Evolutionary conservation across 169 alveolate species (phyloP), one percentile per base, ranked within the genome.

Genomic region (Theileria orientalis): DNA sequence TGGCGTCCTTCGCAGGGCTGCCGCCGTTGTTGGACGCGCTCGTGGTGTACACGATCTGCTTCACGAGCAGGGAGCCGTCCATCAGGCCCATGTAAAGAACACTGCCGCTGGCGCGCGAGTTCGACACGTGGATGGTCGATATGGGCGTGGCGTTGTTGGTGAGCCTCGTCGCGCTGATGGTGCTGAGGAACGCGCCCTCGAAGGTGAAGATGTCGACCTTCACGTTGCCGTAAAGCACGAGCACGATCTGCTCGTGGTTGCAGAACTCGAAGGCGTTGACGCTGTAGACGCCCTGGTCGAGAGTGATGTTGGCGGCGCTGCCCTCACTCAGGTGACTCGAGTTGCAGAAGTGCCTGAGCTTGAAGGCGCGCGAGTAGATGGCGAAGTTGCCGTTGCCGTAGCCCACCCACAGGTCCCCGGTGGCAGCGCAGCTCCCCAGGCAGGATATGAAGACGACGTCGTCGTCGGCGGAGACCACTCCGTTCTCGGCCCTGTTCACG

Each of bases 331-430:
- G 19, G 27, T 3, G 42, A 6, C 13, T 49, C 11, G 87, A 59
- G 29, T 57, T 72, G 25, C 59, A 61, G 33, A 13, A 68, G 57
- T 79, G 54, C 72, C 76, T 68, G 21, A 23, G 74, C 8, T 78
- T 78, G 14, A 74, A 52, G 25, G 64, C 51, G 16, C 60, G 40
- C 21, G 60, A 71, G 66, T 68, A 70, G n/a, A 79, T 74, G 13
- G 87, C 87, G 41, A 79, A 79, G 52, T 85, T 41, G 33, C 77
- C 82, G 63, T 79, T 78, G 8, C 87, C 87, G 57, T 79, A 79
- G 9, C 83, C 87, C 14, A 79, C 87, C 87, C 87, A 79, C 23
- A 82, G 74, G 75, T 74, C 84, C 41, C 71, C 69, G 30, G 61
- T 23, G 49, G 44, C 59, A 32, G 71, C 51, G 25, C 74, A 61